phyloP scores from a whole-genome alignment of 2,329 filamentous ascomycete species.

The Cercospora zeae-maydis region DNA sequence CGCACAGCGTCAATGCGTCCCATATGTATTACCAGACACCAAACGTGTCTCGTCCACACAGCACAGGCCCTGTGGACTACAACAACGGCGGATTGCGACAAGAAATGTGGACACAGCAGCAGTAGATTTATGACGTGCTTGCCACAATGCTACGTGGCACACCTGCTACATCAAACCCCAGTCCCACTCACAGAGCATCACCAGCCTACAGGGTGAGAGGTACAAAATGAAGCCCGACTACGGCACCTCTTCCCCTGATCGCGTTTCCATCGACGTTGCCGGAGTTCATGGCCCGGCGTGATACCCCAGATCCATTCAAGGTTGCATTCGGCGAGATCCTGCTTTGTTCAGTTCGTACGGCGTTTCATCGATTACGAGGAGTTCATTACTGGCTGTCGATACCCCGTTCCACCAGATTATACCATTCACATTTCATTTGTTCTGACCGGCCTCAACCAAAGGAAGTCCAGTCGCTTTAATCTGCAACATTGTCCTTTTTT shows the following conservation, averaged over 20 bases:
- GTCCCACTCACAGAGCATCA: background rate
- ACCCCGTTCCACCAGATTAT: constrained; percentile 12
- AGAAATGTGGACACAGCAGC: constrained; percentile 53
- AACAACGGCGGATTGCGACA: constrained; percentile 47
- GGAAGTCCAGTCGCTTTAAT: constrained; percentile 18
- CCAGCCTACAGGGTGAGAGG: background rate
- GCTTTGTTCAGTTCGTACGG: constrained; percentile 15
- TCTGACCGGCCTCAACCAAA: constrained; percentile 14
- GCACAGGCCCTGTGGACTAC: constrained; percentile 62
- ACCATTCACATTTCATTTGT: constrained; percentile 23
- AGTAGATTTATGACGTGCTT: constrained; percentile 16
- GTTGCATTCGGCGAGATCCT: constrained; percentile 22
- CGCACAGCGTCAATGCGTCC: constrained; percentile 57
- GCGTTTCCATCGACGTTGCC: constrained; percentile 23
- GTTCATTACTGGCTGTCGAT: constrained; percentile 19
- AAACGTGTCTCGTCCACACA: constrained; percentile 66
- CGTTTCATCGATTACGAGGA: constrained; percentile 17
- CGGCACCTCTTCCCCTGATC: constrained; percentile 1
- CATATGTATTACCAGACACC: constrained; percentile 71
- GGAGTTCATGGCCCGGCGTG: constrained; percentile 28
- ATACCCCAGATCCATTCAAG: constrained; percentile 26
- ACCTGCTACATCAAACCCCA: background rate
- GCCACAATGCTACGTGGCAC: background rate
- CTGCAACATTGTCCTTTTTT: constrained; percentile 9
- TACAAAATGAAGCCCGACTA: background rate